These are phyloP conservation scores for Candida sphagnicola DNA, from an alignment of 805 yeast species.

Conservation along the genomic window DNA sequence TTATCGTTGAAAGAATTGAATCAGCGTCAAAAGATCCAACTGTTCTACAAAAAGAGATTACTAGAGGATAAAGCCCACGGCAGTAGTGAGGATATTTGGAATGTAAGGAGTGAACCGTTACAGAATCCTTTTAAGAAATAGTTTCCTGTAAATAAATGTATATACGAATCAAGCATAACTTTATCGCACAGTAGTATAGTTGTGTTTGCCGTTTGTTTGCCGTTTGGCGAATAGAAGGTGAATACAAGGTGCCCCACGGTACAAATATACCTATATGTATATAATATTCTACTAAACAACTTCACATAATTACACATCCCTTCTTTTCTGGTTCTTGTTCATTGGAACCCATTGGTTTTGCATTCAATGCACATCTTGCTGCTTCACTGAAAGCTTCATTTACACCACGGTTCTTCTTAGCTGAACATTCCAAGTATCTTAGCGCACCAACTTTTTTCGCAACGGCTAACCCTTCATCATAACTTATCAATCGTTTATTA, in stretches of 20 bases:
- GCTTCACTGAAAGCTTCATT: slow-evolving; percentile 99
- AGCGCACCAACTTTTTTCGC: slow-evolving; percentile 93
- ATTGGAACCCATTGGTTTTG: slow-evolving; percentile 73
- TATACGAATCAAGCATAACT: not conserved
- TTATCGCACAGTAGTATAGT: not conserved
- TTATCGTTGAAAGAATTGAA: slow-evolving; percentile 43
- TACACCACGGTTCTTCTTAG: slow-evolving; percentile 95
- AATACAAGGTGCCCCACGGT: no score
- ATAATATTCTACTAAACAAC: not conserved
- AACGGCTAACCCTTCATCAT: slow-evolving; percentile 90
- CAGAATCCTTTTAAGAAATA: slow-evolving; percentile 33
- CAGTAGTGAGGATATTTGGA: slow-evolving; percentile 86
- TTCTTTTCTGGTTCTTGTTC: slow-evolving; percentile 42
- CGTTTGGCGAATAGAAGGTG: no score
- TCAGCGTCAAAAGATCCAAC: slow-evolving; percentile 55
- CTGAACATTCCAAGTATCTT: slow-evolving; percentile 93
- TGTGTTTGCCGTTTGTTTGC: no score
- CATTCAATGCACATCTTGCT: slow-evolving; percentile 91
- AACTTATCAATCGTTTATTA: slow-evolving; percentile 60
- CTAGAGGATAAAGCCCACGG: slow-evolving; percentile 63
- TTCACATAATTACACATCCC: slow-evolving; percentile 37
- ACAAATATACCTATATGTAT: no score
- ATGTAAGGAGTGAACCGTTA: slow-evolving; percentile 33
- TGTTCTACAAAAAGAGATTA: slow-evolving; percentile 62
- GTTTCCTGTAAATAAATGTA: not conserved